phyloP scores from a whole-genome alignment of 257 asterid genomes.

The Penstemon newberryi region DNA sequence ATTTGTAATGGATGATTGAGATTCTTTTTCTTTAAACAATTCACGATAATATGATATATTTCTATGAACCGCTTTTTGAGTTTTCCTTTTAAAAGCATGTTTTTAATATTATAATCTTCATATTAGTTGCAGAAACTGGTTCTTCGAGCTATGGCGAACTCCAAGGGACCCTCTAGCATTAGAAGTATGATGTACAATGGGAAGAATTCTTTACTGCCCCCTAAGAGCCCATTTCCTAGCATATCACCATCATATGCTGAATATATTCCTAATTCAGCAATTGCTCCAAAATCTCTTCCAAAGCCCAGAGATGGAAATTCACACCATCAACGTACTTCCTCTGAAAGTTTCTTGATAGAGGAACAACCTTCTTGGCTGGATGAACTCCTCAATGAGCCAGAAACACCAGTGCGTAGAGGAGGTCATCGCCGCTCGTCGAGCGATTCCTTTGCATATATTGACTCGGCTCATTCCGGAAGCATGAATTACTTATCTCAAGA shows the following conservation, averaged over 20 bases:
- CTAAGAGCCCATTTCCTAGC: constrained; percentile 87
- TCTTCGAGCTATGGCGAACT: constrained; percentile 61
- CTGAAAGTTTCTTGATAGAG: constrained; percentile 73
- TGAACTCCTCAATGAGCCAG: constrained; percentile 91
- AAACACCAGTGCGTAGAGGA: constrained; percentile 80
- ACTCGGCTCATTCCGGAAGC: constrained; percentile 39
- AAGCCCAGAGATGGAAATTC: constrained; percentile 59
- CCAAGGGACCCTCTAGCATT: constrained; percentile 74
- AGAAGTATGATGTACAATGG: constrained; percentile 69
- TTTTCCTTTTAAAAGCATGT: background rate
- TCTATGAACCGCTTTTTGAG: background rate
- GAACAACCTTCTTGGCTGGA: constrained; percentile 95
- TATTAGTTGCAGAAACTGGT: constrained; percentile 42
- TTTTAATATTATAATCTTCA: constrained; percentile 24
- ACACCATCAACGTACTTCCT: constrained; percentile 86
- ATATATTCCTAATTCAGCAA: constrained; percentile 53
- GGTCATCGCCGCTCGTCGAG: constrained; percentile 97
- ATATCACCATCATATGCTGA: constrained; percentile 64
- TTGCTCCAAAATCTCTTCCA: constrained; percentile 52
- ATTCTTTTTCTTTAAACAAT: too few relatives aligned
- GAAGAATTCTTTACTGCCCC: constrained; percentile 78
- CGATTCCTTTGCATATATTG: constrained; percentile 82
- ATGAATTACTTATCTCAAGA: constrained; percentile 53
- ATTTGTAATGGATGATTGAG: background rate
- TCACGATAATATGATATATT: too few relatives aligned